Evolutionary conservation across 805 yeast genomes (phyloP).

Genomic region (Starmerella kuoi): DNA sequence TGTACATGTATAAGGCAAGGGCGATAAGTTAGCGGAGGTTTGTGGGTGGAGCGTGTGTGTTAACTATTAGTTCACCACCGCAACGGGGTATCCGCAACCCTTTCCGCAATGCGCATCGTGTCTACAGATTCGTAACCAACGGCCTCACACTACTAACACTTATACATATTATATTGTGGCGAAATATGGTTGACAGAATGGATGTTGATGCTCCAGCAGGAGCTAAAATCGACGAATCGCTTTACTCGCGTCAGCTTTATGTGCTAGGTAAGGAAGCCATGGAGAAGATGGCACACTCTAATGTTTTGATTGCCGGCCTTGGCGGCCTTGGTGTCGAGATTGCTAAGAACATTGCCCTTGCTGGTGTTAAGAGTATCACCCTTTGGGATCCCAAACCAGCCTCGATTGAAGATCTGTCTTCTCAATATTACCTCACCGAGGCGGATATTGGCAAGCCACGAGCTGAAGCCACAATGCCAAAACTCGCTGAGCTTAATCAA

Average conservation of each 20-base stretch:
- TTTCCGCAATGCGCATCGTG: no score
- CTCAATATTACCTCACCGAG: constrained; percentile 73
- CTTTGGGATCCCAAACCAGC: constrained; percentile 71
- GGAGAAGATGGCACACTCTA: constrained; percentile 90
- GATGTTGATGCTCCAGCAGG: constrained; percentile 1
- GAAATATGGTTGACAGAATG: constrained; percentile 3
- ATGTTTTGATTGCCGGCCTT: constrained; percentile 80
- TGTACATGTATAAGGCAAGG: no score
- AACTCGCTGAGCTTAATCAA: constrained; percentile 69
- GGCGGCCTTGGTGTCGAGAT: constrained; percentile 92
- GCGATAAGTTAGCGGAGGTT: no score
- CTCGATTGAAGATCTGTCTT: constrained; percentile 58
- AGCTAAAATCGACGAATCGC: constrained; percentile 64
- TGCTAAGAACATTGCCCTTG: constrained; percentile 90
- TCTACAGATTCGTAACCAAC: no score
- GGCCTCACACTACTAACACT: no score
- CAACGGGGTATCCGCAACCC: no score
- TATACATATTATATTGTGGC: not conserved
- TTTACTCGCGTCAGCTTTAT: constrained; percentile 89
- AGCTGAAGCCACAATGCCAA: constrained; percentile 56
- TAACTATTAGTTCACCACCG: no score
- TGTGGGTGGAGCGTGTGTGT: no score
- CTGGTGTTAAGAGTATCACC: constrained; percentile 88
- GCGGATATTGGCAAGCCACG: constrained; percentile 66
- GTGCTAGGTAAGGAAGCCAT: constrained; percentile 97